These are phyloP conservation scores for Lachancea dasiensis DNA, from an alignment of 805 yeast genomes.

Conservation along the genomic window DNA sequence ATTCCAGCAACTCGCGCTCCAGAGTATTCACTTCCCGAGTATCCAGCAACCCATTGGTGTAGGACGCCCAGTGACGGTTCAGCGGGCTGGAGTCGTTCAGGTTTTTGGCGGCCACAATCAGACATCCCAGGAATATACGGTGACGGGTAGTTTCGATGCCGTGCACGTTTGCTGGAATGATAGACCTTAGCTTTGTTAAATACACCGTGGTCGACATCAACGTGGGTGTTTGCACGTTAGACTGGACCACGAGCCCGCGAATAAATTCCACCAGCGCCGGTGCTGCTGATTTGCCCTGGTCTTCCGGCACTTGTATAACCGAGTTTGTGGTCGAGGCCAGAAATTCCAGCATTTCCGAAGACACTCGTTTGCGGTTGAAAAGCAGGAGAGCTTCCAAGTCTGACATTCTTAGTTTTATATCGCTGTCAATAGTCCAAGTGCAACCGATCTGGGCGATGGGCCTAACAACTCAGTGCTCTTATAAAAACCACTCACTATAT, in stretches of 20 bases:
- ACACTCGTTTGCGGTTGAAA: slow-evolving; percentile 25
- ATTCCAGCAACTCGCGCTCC: slow-evolving; percentile 78
- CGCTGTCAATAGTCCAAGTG: not conserved
- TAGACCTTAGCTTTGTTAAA: slow-evolving; percentile 65
- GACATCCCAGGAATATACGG: slow-evolving; percentile 82
- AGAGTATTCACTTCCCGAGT: slow-evolving; percentile 81
- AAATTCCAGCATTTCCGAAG: slow-evolving; percentile 27
- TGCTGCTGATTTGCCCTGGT: slow-evolving; percentile 13
- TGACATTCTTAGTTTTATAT: slow-evolving; percentile 14
- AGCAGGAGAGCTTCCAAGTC: slow-evolving; percentile 27
- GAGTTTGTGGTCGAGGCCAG: slow-evolving; percentile 26
- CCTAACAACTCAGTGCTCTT: not conserved
- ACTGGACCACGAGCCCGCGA: slow-evolving; percentile 60
- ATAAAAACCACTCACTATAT: not conserved
- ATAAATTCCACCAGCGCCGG: slow-evolving; percentile 57
- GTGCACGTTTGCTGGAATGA: slow-evolving; percentile 79
- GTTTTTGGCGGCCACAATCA: slow-evolving; percentile 86
- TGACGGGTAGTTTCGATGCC: slow-evolving; percentile 94
- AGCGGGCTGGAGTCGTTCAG: slow-evolving; percentile 92
- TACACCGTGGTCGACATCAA: slow-evolving; percentile 89
- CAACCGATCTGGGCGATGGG: not conserved
- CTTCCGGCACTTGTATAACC: slow-evolving; percentile 18
- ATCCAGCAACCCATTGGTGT: slow-evolving; percentile 78
- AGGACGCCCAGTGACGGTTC: slow-evolving; percentile 93
- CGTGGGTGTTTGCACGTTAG: slow-evolving; percentile 93